Base-by-base conservation (phyloP, 2,329 filamentous ascomycete genomes). In the Phoma sp. region DNA sequence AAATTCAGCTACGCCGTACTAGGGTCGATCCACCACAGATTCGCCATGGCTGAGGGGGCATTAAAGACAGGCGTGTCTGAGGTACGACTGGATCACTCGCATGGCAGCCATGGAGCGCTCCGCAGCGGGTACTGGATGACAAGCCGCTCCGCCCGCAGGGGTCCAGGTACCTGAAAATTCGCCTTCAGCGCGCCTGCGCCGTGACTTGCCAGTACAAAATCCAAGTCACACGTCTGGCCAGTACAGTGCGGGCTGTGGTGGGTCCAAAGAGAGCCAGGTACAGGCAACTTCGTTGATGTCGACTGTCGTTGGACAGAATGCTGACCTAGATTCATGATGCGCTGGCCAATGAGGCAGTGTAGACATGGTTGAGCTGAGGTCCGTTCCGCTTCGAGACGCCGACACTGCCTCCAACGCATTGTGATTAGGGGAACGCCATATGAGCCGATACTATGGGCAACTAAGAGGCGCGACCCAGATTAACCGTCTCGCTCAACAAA, bases 101-200 rank as follows among this genome's bases (percentile, higher is more conserved):
- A 61, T 56, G 51, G 56, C 57, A 61, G 57, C 61, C 59, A 64
- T 60, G 50, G 50, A 53, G 56, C 38, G 56, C 54, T 57, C 53
- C 58, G 61, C 49, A 42, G 59, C 67, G 59, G 66, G 63, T 64
- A 69, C 62, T 69, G 67, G 61, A 64, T 64, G 53, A 54, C 57
- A 60, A 61, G 56, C 66, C 64, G 65, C 57, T 61, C 57, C 53
- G 54, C 61, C 48, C 43, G 54, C 59, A 63, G 57, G 61, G 64
- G 59, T 60, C 64, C 60, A 59, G 57, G 65, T 65, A 63, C 56
- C 36, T 57, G 38, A 58, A 58, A 49, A 54, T 56, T 59, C 47
- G 60, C 57, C 58, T 36, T 53, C 60, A 56, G 55, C 53, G 42
- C 29, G 50, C 56, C 52, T 53, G 58, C 61, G 54, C 60, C 59